phyloP scores from a whole-genome alignment of 306 rosid species.

The Hippophae tibetana region DNA sequence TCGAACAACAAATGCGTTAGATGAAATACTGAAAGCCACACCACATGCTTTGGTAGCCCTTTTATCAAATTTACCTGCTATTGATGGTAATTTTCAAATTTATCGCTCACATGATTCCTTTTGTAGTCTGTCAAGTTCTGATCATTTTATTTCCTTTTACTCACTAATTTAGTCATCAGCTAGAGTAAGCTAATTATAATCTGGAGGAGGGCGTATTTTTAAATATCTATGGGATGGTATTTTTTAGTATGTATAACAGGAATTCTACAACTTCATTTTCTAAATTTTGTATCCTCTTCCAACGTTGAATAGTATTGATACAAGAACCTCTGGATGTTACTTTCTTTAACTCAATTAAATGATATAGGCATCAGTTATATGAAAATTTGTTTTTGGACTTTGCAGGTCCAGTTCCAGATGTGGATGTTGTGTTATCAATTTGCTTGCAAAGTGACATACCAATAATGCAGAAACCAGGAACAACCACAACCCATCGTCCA shows the following conservation, averaged over 20 bases:
- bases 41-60: constrained; percentile 78
- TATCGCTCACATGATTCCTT: not conserved
- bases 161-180: too few relatives aligned
- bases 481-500: constrained; percentile 27
- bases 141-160: too few relatives aligned
- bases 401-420: constrained; percentile 89
- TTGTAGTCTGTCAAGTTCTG: not conserved
- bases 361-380: constrained; percentile 3
- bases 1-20: constrained; percentile 57
- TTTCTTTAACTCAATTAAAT: not conserved
- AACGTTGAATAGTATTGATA: too few relatives aligned
- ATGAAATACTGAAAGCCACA: constrained; percentile 75
- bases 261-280: too few relatives aligned
- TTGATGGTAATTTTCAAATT: constrained; percentile 55
- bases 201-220: too few relatives aligned
- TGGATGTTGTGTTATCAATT: constrained; percentile 72
- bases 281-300: too few relatives aligned
- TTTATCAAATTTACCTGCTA: constrained; percentile 75
- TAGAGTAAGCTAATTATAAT: too few relatives aligned
- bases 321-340: too few relatives aligned
- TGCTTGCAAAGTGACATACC: constrained; percentile 76
- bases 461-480: constrained; percentile 36
- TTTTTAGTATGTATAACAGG: too few relatives aligned
- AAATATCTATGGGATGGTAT: too few relatives aligned
- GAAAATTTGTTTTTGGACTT: constrained; percentile 20